Conservation (phyloP, 805 yeast genomes). For the Tanozyma kutaoensis region DNA sequence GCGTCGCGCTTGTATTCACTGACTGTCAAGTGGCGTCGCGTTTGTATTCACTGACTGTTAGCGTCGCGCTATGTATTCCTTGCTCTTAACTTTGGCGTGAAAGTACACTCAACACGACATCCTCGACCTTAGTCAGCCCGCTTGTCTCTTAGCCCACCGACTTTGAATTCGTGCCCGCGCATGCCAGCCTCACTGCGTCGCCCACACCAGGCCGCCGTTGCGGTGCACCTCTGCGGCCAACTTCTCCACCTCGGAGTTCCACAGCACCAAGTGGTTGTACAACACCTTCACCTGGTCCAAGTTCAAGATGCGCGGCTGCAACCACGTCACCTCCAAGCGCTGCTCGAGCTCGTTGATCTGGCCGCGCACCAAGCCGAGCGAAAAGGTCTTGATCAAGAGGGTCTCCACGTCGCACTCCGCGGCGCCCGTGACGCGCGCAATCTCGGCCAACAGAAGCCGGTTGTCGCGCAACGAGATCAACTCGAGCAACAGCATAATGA, state of each 20-base stretch:
- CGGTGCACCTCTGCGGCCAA: slow-evolving; percentile 31
- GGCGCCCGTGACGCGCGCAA: slow-evolving; percentile 55
- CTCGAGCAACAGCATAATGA: slow-evolving; percentile 85
- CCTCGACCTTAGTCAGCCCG: no score
- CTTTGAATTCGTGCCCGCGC: no score
- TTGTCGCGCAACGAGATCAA: slow-evolving; percentile 68
- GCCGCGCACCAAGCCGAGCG: slow-evolving; percentile 78
- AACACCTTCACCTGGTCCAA: slow-evolving; percentile 65
- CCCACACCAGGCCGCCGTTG: slow-evolving; percentile 31
- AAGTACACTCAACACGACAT: no score
- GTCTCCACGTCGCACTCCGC: slow-evolving; percentile 72
- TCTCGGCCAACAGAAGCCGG: slow-evolving; percentile 56
- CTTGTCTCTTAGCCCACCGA: no score
- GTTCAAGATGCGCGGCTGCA: slow-evolving; percentile 90
- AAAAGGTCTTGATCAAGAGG: slow-evolving; percentile 81
- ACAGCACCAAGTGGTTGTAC: slow-evolving; percentile 56
- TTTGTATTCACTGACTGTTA: no score
- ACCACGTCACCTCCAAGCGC: slow-evolving; percentile 77
- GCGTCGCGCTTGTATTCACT: no score
- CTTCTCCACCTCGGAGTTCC: slow-evolving; percentile 66
- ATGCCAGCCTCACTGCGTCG: no score
- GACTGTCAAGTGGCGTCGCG: no score
- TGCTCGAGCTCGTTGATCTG: slow-evolving; percentile 77
- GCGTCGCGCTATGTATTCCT: no score
- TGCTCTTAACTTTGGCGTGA: no score